Percentiles rank a stretch among this genome's conserved stretches.
Evolutionary conservation across 768 basidiomycete genomes (phyloP).

Genomic region (Rhodotorula babjevae): DNA sequence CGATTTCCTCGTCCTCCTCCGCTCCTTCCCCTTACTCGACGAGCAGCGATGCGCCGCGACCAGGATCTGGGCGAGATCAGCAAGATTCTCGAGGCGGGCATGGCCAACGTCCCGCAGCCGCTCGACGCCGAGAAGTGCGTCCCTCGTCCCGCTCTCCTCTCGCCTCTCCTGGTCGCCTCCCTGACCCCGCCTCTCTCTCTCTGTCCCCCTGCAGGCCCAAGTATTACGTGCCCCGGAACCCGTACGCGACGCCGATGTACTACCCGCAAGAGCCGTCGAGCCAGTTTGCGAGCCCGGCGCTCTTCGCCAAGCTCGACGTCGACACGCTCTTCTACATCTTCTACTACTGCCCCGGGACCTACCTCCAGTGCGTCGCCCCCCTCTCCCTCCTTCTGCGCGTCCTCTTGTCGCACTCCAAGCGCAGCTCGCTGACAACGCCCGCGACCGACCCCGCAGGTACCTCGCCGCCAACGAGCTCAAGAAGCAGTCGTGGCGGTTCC

Average conservation of each 20-base stretch:
- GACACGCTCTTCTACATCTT: conserved; percentile 99
- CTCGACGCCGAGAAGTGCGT: conserved; percentile 88
- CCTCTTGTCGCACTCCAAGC: too few species aligned
- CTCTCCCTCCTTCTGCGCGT: not conserved
- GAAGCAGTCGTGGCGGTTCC: conserved; percentile 97
- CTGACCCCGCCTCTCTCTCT: conserved; percentile 1
- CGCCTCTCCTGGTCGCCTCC: not conserved
- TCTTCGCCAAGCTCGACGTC: conserved; percentile 87
- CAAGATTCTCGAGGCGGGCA: conserved; percentile 88
- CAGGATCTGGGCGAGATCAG: conserved; percentile 82
- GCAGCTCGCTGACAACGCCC: too few species aligned
- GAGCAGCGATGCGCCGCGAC: conserved; percentile 43
- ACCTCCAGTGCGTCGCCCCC: conserved; percentile 72
- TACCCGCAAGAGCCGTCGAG: conserved; percentile 86
- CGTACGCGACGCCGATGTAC: conserved; percentile 82
- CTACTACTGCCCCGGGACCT: conserved; percentile 94
- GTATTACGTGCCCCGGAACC: conserved; percentile 91
- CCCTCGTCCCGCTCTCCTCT: too few species aligned
- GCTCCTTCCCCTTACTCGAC: not conserved
- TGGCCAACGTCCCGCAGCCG: conserved; percentile 80
- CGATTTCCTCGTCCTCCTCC: too few species aligned
- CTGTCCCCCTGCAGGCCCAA: conserved; percentile 63
- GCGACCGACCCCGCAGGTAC: conserved; percentile 56
- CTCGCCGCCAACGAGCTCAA: conserved; percentile 96
- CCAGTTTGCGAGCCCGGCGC: conserved; percentile 70